A percentile compares a stretch with the other conserved stretches of the same genome.
These are phyloP conservation scores for Boehmeria nivea DNA, from an alignment of 306 rosid genomes.

Conservation along the genomic window DNA sequence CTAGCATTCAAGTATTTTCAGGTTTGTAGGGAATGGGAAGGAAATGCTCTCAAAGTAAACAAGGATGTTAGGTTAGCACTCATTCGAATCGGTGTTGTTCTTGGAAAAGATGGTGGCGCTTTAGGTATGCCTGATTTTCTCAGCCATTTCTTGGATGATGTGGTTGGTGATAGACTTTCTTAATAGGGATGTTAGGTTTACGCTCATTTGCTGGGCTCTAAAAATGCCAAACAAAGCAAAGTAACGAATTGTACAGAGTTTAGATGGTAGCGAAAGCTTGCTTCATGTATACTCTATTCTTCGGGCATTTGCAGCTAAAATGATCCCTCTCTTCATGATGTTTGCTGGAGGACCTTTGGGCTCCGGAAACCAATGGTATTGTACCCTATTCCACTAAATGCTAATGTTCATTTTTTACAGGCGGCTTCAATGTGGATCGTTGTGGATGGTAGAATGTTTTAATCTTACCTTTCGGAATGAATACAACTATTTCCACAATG, in stretches of 20 bases:
- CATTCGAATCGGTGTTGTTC: slow-evolving; percentile 95
- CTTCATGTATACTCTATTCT: slow-evolving; percentile 8
- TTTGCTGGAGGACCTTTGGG: slow-evolving; percentile 99
- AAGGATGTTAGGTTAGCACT: slow-evolving; percentile 73
- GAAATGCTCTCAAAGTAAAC: slow-evolving; percentile 60
- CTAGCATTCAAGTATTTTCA: slow-evolving; percentile 28
- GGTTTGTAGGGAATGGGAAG: slow-evolving; percentile 99
- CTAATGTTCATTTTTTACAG: too few species aligned
- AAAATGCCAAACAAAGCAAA: neutral
- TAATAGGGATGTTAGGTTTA: too few species aligned
- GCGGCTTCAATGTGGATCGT: neutral
- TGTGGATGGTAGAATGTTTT: too few species aligned
- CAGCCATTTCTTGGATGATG: neutral
- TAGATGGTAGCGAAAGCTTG: too few species aligned
- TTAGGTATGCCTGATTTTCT: slow-evolving; percentile 78
- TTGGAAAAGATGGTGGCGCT: slow-evolving; percentile 98
- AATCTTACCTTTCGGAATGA: too few species aligned
- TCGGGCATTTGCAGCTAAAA: slow-evolving; percentile 70
- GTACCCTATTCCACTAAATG: slow-evolving; percentile 15
- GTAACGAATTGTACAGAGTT: neutral
- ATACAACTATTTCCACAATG: too few species aligned
- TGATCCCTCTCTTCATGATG: slow-evolving; percentile 88
- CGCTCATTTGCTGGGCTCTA: neutral
- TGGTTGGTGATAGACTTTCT: too few species aligned
- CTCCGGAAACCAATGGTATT: slow-evolving; percentile 90